A percentile compares a stretch with the other conserved stretches of the same genome.
phyloP scores from a whole-genome alignment of 805 yeast species.

The Candida ovalis region DNA sequence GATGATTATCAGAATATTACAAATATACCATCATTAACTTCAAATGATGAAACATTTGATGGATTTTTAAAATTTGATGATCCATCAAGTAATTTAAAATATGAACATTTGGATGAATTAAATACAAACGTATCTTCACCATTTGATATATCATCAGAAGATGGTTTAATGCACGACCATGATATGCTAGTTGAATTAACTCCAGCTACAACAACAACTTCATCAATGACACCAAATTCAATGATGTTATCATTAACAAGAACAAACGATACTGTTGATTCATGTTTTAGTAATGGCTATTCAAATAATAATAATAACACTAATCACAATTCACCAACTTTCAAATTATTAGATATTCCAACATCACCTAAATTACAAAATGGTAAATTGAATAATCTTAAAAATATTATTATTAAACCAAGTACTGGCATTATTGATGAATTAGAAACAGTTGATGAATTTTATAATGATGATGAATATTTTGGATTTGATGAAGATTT shows the following conservation, averaged over 20 bases:
- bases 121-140: conserved; percentile 9
- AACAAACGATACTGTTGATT: conserved; percentile 28
- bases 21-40: not conserved
- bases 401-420: not conserved
- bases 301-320: not conserved
- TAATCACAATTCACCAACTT: not conserved
- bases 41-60: not conserved
- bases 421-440: not conserved
- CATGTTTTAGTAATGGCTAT: conserved; percentile 15
- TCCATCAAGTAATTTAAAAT: not conserved
- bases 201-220: conserved; percentile 3
- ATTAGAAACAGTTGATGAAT: not conserved
- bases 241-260: conserved; percentile 19
- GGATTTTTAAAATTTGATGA: not conserved
- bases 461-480: not conserved
- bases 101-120: conserved; percentile 8
- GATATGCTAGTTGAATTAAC: conserved; percentile 13
- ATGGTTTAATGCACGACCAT: conserved; percentile 18
- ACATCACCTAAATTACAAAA: not conserved
- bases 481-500: not conserved
- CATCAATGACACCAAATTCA: conserved; percentile 20
- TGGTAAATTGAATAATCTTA: not conserved
- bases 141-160: not conserved
- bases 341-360: conserved; percentile 1
- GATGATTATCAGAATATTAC: not conserved